Evolutionary conservation across 495 filamentous ascomycete species (phyloP).

Genomic region (Margaritispora aquatica): DNA sequence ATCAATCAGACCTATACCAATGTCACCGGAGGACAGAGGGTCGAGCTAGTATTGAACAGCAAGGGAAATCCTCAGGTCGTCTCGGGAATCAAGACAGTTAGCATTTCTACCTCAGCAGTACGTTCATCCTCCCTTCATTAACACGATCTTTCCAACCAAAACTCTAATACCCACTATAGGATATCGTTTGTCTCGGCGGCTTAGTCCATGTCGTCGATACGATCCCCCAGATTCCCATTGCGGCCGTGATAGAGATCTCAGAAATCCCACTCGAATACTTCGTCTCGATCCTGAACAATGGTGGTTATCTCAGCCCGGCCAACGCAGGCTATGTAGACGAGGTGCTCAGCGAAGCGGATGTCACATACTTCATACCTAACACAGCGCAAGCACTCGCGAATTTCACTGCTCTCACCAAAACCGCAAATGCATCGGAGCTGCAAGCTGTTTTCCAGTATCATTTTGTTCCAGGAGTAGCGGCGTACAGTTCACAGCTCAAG

Average conservation of each 20-base stretch:
- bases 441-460: slow-evolving; percentile 5
- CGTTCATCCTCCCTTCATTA: neutral
- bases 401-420: slow-evolving; percentile 1
- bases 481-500: neutral
- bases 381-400: neutral
- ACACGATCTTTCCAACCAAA: neutral
- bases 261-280: slow-evolving; percentile 1
- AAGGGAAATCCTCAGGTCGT: slow-evolving; percentile 2
- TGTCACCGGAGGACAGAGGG: slow-evolving; percentile 2
- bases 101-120: neutral
- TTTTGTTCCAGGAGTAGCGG: neutral
- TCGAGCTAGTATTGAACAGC: neutral
- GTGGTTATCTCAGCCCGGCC: neutral
- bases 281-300: slow-evolving; percentile 7
- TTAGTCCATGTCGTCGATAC: slow-evolving; percentile 4
- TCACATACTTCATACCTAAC: slow-evolving; percentile 10
- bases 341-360: neutral
- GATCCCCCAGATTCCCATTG: neutral
- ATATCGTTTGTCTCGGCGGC: slow-evolving; percentile 2
- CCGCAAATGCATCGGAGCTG: neutral
- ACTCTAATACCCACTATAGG: neutral
- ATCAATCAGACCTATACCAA: slow-evolving; percentile 1
- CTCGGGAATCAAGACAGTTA: neutral
- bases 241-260: neutral
- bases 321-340: neutral